These are phyloP conservation scores for Artemisia annua DNA, from an alignment of 129 eudicot species.

Conservation along the genomic window DNA sequence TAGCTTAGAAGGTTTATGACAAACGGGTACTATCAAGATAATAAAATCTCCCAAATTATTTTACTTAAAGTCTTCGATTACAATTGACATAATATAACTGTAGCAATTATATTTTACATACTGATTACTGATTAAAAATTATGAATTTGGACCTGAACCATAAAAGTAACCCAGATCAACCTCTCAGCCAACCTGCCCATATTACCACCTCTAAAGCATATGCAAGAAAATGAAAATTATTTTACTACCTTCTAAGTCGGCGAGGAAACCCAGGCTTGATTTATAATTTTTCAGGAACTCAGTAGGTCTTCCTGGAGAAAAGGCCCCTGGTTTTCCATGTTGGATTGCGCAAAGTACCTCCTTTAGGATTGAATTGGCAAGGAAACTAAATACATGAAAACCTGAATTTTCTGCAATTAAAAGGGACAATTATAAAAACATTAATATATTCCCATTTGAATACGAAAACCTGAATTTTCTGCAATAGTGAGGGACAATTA, in stretches of 20 bases:
- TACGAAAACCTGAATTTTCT: conserved; percentile 97
- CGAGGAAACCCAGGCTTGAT: conserved; percentile 76
- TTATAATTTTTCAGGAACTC: conserved; percentile 87
- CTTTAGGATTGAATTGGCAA: conserved; percentile 94
- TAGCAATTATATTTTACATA: not conserved
- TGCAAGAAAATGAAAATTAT: not conserved
- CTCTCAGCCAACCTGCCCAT: not conserved
- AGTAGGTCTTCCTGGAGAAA: conserved; percentile 97
- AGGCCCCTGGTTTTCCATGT: conserved; percentile 89
- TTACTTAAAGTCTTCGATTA: no score
- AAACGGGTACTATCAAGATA: no score
- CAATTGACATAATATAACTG: no score
- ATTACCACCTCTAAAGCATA: not conserved
- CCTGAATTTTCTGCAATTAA: conserved; percentile 81
- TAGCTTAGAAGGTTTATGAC: not conserved
- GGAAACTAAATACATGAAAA: conserved; percentile 90
- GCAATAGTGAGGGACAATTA: conserved; percentile 15
- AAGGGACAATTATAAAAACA: not conserved
- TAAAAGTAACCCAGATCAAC: no score
- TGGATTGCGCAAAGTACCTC: conserved; percentile 84
- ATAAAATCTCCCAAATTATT: no score
- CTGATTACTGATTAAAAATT: not conserved
- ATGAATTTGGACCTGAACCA: no score
- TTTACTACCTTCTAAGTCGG: conserved; percentile 79
- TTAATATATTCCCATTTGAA: conserved; percentile 19